phyloP scores from a whole-genome alignment of 2,329 filamentous ascomycete species.

The Thermoascus crustaceus region DNA sequence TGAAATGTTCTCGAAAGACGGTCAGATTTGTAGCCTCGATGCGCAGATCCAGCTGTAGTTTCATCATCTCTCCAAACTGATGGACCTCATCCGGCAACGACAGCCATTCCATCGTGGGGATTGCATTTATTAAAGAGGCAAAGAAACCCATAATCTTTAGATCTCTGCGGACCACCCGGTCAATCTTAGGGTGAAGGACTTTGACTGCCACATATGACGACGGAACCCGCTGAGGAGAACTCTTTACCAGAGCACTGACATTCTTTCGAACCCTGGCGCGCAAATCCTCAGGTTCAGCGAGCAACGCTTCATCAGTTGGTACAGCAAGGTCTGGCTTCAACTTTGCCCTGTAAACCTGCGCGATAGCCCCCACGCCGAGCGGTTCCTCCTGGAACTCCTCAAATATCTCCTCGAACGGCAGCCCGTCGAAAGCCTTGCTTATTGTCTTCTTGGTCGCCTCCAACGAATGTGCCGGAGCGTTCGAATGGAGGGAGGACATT shows the following conservation, averaged over 20 bases:
- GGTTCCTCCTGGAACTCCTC: constrained; percentile 88
- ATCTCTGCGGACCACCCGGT: constrained; percentile 82
- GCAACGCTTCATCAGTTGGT: constrained; percentile 50
- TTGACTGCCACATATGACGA: constrained; percentile 93
- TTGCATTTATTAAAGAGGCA: constrained; percentile 69
- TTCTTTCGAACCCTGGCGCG: constrained; percentile 66
- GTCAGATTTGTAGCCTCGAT: constrained; percentile 87
- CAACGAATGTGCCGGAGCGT: constrained; percentile 86
- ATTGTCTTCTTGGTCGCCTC: constrained; percentile 71
- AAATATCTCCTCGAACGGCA: constrained; percentile 82
- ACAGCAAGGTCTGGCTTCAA: constrained; percentile 69
- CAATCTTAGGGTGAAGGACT: constrained; percentile 85
- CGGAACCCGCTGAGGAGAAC: constrained; percentile 72
- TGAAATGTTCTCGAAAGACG: constrained; percentile 85
- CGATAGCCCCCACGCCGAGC: constrained; percentile 89
- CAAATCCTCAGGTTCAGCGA: constrained; percentile 48
- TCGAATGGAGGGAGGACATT: constrained; percentile 91
- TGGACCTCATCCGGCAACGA: constrained; percentile 88
- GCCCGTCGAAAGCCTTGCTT: constrained; percentile 69
- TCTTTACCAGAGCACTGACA: constrained; percentile 80
- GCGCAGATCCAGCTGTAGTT: constrained; percentile 85
- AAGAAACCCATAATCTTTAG: constrained; percentile 92
- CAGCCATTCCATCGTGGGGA: constrained; percentile 95
- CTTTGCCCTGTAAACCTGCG: constrained; percentile 95
- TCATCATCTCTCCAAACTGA: constrained; percentile 98